These are phyloP conservation scores for Aspergillus saccharolyticus DNA, from an alignment of 495 filamentous ascomycete species.

Conservation along the genomic window DNA sequence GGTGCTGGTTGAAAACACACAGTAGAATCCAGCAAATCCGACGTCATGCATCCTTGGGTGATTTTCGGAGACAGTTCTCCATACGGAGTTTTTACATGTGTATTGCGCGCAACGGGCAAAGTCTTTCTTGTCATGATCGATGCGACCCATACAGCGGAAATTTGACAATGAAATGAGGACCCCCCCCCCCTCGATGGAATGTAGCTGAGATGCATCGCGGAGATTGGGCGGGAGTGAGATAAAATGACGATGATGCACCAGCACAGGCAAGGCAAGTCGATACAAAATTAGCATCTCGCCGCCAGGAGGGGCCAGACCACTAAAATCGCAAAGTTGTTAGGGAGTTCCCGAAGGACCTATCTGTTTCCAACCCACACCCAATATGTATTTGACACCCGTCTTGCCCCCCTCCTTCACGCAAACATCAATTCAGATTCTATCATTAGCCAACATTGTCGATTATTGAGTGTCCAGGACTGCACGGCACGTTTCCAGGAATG, in stretches of 20 bases:
- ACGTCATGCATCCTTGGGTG: background rate
- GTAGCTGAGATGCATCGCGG: background rate
- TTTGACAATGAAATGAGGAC: background rate
- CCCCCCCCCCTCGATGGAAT: background rate
- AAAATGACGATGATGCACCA: background rate
- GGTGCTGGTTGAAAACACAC: background rate
- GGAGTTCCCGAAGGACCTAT: background rate
- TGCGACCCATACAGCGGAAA: background rate
- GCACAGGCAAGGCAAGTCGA: background rate
- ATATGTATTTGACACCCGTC: conserved; percentile 1
- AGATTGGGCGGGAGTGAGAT: background rate
- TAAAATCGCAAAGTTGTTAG: background rate
- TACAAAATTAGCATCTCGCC: conserved; percentile 6
- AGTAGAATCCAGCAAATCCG: background rate
- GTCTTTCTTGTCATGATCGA: background rate
- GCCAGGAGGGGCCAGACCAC: conserved; percentile 13
- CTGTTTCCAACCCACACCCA: background rate
- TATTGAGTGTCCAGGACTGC: background rate
- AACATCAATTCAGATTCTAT: background rate
- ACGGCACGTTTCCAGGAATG: conserved; percentile 1
- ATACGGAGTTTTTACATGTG: background rate
- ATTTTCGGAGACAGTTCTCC: background rate
- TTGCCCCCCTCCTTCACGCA: background rate
- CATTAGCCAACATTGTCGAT: background rate
- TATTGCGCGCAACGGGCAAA: background rate